These are phyloP conservation scores for Trichoderma atroviride DNA, from an alignment of 2,329 filamentous ascomycete species.

Conservation along the genomic window DNA sequence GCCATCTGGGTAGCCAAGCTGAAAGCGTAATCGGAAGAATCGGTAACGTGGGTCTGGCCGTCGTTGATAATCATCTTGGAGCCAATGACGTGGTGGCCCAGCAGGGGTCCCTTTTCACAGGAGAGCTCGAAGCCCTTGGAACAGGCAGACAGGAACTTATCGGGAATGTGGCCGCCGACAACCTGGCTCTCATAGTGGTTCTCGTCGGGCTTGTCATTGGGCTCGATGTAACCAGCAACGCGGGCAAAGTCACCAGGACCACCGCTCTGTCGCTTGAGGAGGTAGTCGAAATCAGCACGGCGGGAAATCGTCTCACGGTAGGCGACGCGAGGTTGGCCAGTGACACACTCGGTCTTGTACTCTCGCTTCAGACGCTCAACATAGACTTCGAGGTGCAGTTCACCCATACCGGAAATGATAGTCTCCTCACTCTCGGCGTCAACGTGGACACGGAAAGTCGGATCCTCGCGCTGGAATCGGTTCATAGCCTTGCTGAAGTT, in stretches of 20 bases:
- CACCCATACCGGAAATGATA: slow-evolving; percentile 98
- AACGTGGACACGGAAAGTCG: slow-evolving; percentile 93
- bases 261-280: slow-evolving; percentile 93
- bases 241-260: slow-evolving; percentile 95
- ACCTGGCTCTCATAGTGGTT: slow-evolving; percentile 89
- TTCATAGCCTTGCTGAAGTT: slow-evolving; percentile 99
- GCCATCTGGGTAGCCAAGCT: slow-evolving; percentile 93
- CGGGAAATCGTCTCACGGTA: slow-evolving; percentile 92
- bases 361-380: slow-evolving; percentile 95
- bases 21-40: slow-evolving; percentile 97
- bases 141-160: slow-evolving; percentile 94
- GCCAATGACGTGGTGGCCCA: slow-evolving; percentile 92
- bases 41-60: slow-evolving; percentile 94
- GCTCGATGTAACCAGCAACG: slow-evolving; percentile 90
- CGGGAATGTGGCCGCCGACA: slow-evolving; percentile 84
- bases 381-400: slow-evolving; percentile 95
- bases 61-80: slow-evolving; percentile 91
- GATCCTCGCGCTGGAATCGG: slow-evolving; percentile 96
- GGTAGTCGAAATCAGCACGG: slow-evolving; percentile 83
- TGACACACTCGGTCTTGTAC: slow-evolving; percentile 93
- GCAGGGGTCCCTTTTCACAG: slow-evolving; percentile 83
- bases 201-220: slow-evolving; percentile 69
- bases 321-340: slow-evolving; percentile 94
- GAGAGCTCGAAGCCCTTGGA: slow-evolving; percentile 89
- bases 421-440: slow-evolving; percentile 93